Evolutionary conservation across 805 yeast genomes (phyloP).

Genomic region (Nakazawaea sp.): DNA sequence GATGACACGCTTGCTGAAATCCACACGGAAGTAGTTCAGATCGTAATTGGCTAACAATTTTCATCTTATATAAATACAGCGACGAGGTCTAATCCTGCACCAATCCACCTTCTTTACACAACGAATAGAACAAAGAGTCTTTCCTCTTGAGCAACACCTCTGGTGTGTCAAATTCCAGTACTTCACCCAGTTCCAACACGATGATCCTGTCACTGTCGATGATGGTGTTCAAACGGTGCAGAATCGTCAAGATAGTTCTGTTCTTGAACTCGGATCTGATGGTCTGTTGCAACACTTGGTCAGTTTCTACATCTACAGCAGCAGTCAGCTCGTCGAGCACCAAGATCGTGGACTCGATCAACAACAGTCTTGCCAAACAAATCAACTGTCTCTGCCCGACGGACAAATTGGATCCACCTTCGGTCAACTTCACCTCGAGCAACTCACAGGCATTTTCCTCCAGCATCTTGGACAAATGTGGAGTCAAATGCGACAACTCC

Average conservation of each 20-base stretch:
- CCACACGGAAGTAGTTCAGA: too few species aligned
- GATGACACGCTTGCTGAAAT: too few species aligned
- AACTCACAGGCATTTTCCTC: slow-evolving; percentile 22
- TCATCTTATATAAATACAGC: too few species aligned
- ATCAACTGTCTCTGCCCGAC: slow-evolving; percentile 56
- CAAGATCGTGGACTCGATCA: slow-evolving; percentile 47
- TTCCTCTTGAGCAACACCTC: slow-evolving; percentile 48
- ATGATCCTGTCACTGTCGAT: slow-evolving; percentile 62
- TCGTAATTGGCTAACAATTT: too few species aligned
- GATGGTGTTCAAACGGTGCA: slow-evolving; percentile 65
- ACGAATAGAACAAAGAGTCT: slow-evolving; percentile 59
- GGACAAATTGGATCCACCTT: slow-evolving; percentile 58
- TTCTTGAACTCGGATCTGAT: slow-evolving; percentile 57
- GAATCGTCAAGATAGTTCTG: slow-evolving; percentile 63
- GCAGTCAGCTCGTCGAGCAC: slow-evolving; percentile 72
- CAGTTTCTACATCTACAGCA: slow-evolving; percentile 72
- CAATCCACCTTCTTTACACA: slow-evolving; percentile 69
- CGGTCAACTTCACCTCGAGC: slow-evolving; percentile 43
- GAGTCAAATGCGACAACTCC: slow-evolving; percentile 61
- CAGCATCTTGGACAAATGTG: slow-evolving; percentile 41
- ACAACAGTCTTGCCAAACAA: slow-evolving; percentile 62
- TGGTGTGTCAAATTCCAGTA: slow-evolving; percentile 64
- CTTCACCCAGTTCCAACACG: slow-evolving; percentile 57
- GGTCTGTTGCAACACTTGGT: slow-evolving; percentile 57
- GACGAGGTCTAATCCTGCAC: too few species aligned